A percentile compares a stretch with the other conserved stretches of the same genome.
Evolutionary conservation across 805 yeast genomes (phyloP).

Genomic region (Barnettozyma pratensis): DNA sequence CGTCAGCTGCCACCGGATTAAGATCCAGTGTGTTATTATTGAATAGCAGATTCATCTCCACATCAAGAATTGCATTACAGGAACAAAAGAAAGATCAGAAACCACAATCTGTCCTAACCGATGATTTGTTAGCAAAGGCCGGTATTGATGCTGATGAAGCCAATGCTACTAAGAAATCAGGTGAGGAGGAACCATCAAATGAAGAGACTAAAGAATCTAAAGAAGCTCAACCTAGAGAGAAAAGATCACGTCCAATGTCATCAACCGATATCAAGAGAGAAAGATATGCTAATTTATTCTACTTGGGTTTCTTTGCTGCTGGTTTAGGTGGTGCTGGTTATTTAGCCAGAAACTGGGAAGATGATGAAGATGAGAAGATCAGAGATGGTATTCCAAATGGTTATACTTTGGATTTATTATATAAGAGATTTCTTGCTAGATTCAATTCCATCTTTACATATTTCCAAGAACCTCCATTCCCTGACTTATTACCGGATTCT

Average conservation of each 20-base stretch:
- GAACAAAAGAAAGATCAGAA: constrained; percentile 20
- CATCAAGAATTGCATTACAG: constrained; percentile 9
- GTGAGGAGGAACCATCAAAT: constrained; percentile 24
- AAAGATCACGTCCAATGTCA: constrained; percentile 56
- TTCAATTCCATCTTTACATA: constrained; percentile 69
- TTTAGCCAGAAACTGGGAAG: constrained; percentile 82
- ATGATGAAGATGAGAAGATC: constrained; percentile 59
- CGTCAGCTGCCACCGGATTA: not conserved
- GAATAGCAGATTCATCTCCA: constrained; percentile 16
- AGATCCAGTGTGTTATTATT: not conserved
- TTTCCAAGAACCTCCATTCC: constrained; percentile 91
- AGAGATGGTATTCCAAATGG: constrained; percentile 58
- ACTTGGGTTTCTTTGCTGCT: constrained; percentile 47
- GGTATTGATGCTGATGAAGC: constrained; percentile 61
- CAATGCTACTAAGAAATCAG: constrained; percentile 12
- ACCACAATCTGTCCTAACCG: constrained; percentile 59
- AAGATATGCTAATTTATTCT: constrained; percentile 69
- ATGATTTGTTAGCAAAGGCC: constrained; percentile 76
- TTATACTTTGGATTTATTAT: constrained; percentile 57
- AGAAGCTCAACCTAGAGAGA: constrained; percentile 12
- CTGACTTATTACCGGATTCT: constrained; percentile 84
- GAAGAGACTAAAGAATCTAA: constrained; percentile 10
- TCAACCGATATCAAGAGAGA: constrained; percentile 81
- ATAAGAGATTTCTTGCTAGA: constrained; percentile 66
- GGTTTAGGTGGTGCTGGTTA: constrained; percentile 57